phyloP scores from a whole-genome alignment of 345 rosid genomes.

The Capsella bursapastoris region DNA sequence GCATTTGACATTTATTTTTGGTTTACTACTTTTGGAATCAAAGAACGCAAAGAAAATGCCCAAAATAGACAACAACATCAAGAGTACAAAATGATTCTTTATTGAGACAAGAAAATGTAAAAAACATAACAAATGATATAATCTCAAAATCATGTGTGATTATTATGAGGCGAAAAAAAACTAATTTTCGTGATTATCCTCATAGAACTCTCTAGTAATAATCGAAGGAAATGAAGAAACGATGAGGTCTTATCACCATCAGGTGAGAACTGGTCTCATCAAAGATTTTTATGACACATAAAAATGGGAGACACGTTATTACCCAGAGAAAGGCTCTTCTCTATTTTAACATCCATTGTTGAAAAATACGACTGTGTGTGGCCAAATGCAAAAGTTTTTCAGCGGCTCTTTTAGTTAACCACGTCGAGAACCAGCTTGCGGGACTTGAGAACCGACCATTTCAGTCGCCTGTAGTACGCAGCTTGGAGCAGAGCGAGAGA shows the following conservation, averaged over 20 bases:
- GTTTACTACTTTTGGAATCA: neutral
- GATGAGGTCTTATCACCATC: conserved; percentile 37
- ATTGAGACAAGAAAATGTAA: conserved; percentile 18
- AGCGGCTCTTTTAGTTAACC: conserved; percentile 60
- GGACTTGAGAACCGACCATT: conserved; percentile 90
- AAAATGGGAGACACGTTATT: conserved; percentile 46
- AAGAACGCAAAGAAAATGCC: neutral
- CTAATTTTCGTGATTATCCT: conserved; percentile 39
- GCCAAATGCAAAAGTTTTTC: conserved; percentile 26
- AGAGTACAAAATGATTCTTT: conserved; percentile 13
- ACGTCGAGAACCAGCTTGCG: conserved; percentile 90
- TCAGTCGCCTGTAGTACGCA: conserved; percentile 87
- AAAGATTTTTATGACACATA: conserved; percentile 38
- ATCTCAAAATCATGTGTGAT: conserved; percentile 33
- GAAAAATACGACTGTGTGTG: conserved; percentile 24
- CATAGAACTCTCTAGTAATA: conserved; percentile 30
- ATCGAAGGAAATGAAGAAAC: conserved; percentile 4
- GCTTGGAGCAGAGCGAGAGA: conserved; percentile 96
- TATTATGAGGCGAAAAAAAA: conserved; percentile 31
- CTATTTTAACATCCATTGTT: conserved; percentile 36
- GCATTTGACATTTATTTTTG: neutral
- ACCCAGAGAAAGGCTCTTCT: conserved; percentile 39
- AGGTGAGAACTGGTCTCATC: conserved; percentile 38
- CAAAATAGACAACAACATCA: neutral
- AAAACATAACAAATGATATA: conserved; percentile 31